A percentile compares a stretch with the other conserved stretches of the same genome.
These are phyloP conservation scores for Colletotrichum sp. DNA, from an alignment of 2,329 filamentous ascomycete species.

Conservation along the genomic window DNA sequence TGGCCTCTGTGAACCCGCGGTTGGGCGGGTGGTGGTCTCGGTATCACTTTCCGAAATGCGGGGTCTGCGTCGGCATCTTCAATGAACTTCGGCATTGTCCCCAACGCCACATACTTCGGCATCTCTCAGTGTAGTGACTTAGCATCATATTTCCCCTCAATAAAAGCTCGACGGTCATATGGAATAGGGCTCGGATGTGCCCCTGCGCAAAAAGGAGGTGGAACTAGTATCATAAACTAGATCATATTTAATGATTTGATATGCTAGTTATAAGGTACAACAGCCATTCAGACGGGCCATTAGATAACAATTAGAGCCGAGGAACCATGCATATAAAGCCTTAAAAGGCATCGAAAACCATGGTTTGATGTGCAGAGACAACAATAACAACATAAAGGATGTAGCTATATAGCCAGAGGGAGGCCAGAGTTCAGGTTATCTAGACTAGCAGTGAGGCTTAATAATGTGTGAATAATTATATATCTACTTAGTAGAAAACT, in stretches of 20 bases:
- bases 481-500: too few species aligned
- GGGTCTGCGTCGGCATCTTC: neutral
- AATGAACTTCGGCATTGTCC: neutral
- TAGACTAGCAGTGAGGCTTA: too few species aligned
- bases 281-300: neutral
- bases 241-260: neutral
- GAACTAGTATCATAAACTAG: neutral
- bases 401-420: neutral
- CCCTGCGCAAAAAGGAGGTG: neutral
- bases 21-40: neutral
- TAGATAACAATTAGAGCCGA: neutral
- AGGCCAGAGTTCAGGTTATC: neutral
- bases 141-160: neutral
- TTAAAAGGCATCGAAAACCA: accelerated
- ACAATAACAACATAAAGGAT: too few species aligned
- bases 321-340: accelerated
- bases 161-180: accelerated
- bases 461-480: too few species aligned
- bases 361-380: accelerated
- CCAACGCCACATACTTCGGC: neutral
- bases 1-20: neutral
- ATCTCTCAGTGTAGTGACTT: neutral
- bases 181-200: neutral
- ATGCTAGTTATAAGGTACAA: neutral
- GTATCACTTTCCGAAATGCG: neutral